These are phyloP conservation scores for Saccharomycopsis babjevae DNA, from an alignment of 805 yeast species.

Conservation along the genomic window DNA sequence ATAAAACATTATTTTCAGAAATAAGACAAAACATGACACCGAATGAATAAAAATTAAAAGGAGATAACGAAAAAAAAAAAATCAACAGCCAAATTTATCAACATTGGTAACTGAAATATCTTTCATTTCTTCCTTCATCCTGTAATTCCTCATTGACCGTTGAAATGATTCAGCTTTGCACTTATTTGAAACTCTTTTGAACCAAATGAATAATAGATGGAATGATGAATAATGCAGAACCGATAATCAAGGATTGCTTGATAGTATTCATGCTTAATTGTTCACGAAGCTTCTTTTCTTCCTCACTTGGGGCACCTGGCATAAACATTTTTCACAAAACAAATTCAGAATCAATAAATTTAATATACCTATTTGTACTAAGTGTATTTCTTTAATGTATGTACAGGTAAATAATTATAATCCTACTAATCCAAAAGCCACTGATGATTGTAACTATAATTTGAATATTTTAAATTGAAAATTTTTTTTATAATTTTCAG, in stretches of 20 bases:
- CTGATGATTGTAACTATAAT: not conserved
- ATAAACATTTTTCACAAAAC: constrained; percentile 12
- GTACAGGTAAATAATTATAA: not conserved
- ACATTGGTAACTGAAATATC: not conserved
- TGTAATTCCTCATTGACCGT: not conserved
- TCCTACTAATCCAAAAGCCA: too few relatives aligned
- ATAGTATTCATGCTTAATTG: constrained; percentile 7
- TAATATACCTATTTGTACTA: not conserved
- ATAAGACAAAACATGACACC: not conserved
- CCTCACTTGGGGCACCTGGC: constrained; percentile 16
- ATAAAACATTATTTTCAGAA: not conserved
- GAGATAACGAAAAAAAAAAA: not conserved
- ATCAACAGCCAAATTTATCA: not conserved
- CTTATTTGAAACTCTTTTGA: constrained; percentile 11
- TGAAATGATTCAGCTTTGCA: too few relatives aligned
- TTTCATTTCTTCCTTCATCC: not conserved
- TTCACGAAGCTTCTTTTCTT: constrained; percentile 15
- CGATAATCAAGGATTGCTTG: constrained; percentile 12
- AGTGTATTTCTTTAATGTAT: not conserved
- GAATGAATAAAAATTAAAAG: not conserved
- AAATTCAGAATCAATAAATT: not conserved
- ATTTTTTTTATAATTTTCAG: not conserved
- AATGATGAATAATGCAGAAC: constrained; percentile 16
- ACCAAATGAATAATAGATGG: constrained; percentile 17
- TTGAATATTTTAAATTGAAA: not conserved